These are phyloP conservation scores for Trebouxia sp. DNA, from an alignment of 139 green algal genomes.

Conservation along the genomic window DNA sequence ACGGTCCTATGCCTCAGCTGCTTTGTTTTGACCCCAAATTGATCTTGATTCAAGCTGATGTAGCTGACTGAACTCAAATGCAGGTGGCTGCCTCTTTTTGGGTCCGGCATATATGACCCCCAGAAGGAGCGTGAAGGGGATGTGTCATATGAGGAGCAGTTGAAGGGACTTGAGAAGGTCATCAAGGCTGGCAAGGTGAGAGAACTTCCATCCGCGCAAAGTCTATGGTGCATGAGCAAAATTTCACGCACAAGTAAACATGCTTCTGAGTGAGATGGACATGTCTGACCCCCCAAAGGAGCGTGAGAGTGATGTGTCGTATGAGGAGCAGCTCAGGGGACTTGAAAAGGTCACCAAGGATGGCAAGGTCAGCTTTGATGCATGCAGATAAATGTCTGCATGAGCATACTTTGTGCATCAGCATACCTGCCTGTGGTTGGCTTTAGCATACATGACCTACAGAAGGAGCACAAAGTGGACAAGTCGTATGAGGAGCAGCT, in stretches of 20 bases:
- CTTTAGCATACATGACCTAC: no score
- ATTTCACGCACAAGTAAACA: no score
- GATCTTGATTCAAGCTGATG: slow-evolving; percentile 45
- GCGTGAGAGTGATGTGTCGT: slow-evolving; percentile 65
- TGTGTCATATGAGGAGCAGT: slow-evolving; percentile 90
- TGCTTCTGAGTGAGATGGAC: no score
- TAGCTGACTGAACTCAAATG: no score
- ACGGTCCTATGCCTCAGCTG: background rate
- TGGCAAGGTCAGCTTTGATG: slow-evolving; percentile 85
- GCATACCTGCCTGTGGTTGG: no score
- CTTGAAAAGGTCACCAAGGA: slow-evolving; percentile 75
- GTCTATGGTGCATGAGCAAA: no score
- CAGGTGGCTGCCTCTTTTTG: slow-evolving; percentile 92
- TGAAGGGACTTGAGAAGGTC: slow-evolving; percentile 76
- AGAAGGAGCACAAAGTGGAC: slow-evolving; percentile 54
- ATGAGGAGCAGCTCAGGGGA: slow-evolving; percentile 85
- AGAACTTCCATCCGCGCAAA: no score
- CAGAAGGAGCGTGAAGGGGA: slow-evolving; percentile 57
- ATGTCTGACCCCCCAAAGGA: slow-evolving; percentile 69
- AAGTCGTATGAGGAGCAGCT: slow-evolving; percentile 91
- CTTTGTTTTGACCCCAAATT: background rate
- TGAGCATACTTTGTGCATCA: no score
- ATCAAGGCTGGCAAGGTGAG: slow-evolving; percentile 86
- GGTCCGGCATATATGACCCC: slow-evolving; percentile 63
- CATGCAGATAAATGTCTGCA: no score